phyloP scores from a whole-genome alignment of 139 green algal genomes.

The Tetratostichococcus sp. region DNA sequence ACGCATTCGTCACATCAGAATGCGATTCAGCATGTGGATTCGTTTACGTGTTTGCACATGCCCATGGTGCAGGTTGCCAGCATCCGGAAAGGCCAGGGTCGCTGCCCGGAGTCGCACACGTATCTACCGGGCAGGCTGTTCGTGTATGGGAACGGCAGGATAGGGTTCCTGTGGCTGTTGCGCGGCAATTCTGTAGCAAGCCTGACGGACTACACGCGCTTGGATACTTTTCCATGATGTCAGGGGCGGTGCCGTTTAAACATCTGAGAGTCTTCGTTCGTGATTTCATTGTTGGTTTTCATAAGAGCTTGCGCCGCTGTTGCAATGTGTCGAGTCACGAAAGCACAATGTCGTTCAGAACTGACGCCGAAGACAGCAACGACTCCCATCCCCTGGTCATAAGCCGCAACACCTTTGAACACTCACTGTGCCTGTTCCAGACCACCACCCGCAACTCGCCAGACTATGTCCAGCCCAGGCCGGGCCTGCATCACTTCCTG shows the following conservation, averaged over 20 bases:
- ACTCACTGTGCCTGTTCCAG: neutral
- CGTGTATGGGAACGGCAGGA: neutral
- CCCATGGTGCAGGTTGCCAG: too few relatives aligned
- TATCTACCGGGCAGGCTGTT: neutral
- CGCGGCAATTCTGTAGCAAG: neutral
- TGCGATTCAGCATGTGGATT: too few relatives aligned
- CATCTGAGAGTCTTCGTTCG: too few relatives aligned
- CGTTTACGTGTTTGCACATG: too few relatives aligned
- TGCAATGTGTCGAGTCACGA: neutral
- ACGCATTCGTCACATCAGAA: too few relatives aligned
- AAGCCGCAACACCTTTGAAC: too few relatives aligned
- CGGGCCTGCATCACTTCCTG: neutral
- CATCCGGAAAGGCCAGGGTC: too few relatives aligned
- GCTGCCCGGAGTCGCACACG: too few relatives aligned
- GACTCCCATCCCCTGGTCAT: too few relatives aligned
- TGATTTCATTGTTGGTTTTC: neutral
- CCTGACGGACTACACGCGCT: neutral
- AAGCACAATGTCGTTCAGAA: too few relatives aligned
- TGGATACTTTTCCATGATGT: neutral
- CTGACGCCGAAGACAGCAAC: too few relatives aligned
- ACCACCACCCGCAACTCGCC: conserved; percentile 4
- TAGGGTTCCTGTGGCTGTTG: neutral
- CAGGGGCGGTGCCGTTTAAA: neutral
- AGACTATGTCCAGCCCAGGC: conserved; percentile 16
- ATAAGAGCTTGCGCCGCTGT: too few relatives aligned